Base-by-base conservation (phyloP, 2,329 filamentous ascomycete species). In the Fusarium fujikuroi region DNA sequence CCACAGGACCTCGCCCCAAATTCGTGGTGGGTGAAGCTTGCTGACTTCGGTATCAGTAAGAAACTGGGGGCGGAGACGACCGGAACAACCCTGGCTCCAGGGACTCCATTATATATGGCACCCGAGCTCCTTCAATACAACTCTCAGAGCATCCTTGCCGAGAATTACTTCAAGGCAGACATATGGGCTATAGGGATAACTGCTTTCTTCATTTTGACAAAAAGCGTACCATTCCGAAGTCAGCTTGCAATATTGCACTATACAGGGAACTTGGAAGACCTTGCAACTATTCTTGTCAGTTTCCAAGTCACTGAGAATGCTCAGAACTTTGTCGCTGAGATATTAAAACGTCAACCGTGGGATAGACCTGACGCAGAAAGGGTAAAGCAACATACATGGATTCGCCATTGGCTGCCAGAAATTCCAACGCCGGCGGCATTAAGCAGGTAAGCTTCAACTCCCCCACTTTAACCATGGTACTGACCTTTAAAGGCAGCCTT, bases 41-140 rank as follows among this genome's bases (percentile, higher is more conserved):
- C 42, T 9, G 60, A 59, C 10, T 63, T 63, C 12, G 60, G 60
- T 5, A n/a, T 63, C 19, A 63, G 60, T 11, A 63, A 62, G 28
- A 62, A 28, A 9, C 11, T 39, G 1, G 9, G 16, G n/a, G 23
- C 21, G 7, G 23, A 37, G 34, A 44, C 49, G 9, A 56, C 30
- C 1, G 8, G 9, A 1, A 62, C 60, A 12, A 46, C 49, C 5
- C 23, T 30, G 21, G 30, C 19, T 5, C n/a, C 25, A 4, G 60
- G 60, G 3, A 62, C 60, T 9, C 42, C 34, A 15, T 9, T 32
- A 1, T 62, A 46, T 25, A 62, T 62, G 60, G 40, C 60, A 9
- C 60, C 50, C 16, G 60, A 62, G 16, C 25, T 62, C 14, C 21
- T 62, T 1, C 2, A n/a, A 12, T 15, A 6, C 6, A n/a, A 18